These are phyloP conservation scores for Fermentozyma sake DNA, from an alignment of 1,139 yeast species.

Conservation along the genomic window DNA sequence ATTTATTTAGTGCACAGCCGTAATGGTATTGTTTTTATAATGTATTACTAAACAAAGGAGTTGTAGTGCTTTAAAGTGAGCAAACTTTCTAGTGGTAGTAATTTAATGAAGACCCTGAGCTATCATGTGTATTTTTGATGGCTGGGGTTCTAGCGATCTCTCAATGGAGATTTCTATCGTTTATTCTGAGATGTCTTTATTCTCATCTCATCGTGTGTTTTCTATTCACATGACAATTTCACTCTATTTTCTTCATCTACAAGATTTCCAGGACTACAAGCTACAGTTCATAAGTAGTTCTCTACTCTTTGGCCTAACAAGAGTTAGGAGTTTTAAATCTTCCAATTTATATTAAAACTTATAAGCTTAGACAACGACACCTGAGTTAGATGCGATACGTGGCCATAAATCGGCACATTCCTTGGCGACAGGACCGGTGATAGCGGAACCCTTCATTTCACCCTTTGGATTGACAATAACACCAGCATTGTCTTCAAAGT, in stretches of 20 bases:
- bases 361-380: slow-evolving; percentile 90
- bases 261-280: not conserved
- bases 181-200: not conserved
- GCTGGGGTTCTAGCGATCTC: no score
- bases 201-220: not conserved
- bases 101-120: no score
- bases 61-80: no score
- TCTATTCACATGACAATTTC: not conserved
- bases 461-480: slow-evolving; percentile 99
- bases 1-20: no score
- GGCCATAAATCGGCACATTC: slow-evolving; percentile 99
- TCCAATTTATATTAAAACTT: slow-evolving; percentile 1
- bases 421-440: slow-evolving; percentile 99
- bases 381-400: slow-evolving; percentile 99
- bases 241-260: not conserved
- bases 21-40: no score
- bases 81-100: no score
- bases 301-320: no score
- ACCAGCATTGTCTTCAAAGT: slow-evolving; percentile 99
- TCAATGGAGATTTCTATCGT: no score
- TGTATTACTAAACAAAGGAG: no score
- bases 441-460: slow-evolving; percentile 99
- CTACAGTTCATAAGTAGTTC: not conserved
- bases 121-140: no score
- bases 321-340: no score